Percentiles rank a stretch among this genome's conserved stretches.
These are phyloP conservation scores for Carex littledalei DNA, from an alignment of 176 grass and related monocot species.

Conservation along the genomic window DNA sequence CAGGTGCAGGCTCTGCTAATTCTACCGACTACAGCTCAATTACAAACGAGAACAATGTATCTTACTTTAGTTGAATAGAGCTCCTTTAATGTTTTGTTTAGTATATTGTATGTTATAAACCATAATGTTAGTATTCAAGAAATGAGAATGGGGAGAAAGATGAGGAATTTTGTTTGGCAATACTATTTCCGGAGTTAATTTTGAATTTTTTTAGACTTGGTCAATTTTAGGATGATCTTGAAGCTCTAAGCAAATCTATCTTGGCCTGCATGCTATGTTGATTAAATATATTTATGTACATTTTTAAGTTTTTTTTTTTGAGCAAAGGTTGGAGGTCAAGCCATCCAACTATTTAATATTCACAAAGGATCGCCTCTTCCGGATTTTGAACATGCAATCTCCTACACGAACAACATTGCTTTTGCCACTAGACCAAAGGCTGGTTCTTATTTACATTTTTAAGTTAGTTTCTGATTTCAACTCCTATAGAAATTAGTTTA, in stretches of 20 bases:
- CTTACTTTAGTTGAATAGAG: constrained; percentile 56
- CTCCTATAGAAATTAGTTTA: neutral
- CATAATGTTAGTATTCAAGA: constrained; percentile 12
- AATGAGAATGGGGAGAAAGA: neutral
- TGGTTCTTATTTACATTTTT: neutral
- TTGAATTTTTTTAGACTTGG: neutral
- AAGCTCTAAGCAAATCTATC: neutral
- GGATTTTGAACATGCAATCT: no score
- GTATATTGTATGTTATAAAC: constrained; percentile 25
- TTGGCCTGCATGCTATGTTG: neutral
- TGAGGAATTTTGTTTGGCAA: constrained; percentile 1
- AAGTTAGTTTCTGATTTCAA: neutral
- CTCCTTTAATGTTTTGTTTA: neutral
- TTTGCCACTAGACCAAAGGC: no score
- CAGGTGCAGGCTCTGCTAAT: constrained; percentile 47
- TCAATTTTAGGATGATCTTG: neutral
- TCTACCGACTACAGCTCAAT: constrained; percentile 88
- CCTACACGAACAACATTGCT: no score
- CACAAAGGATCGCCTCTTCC: no score
- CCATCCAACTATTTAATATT: no score
- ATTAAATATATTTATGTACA: neutral
- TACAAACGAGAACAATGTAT: constrained; percentile 69
- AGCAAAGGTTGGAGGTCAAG: no score
- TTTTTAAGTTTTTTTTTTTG: neutral
- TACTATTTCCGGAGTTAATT: neutral